phyloP scores from a whole-genome alignment of 805 yeast genomes.

The Barnettozyma populi region DNA sequence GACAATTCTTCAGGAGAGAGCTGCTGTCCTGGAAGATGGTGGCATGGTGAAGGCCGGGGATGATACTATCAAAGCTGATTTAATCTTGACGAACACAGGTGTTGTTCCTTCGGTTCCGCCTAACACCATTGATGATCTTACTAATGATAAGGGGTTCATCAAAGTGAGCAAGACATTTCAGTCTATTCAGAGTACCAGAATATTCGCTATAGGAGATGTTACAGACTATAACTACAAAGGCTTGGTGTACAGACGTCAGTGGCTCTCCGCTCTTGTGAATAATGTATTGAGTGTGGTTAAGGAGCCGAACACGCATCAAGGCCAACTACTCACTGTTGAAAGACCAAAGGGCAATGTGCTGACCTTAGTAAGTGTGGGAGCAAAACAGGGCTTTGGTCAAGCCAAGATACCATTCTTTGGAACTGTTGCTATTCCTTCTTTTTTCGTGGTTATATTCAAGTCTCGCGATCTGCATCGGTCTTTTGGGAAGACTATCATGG shows the following conservation, averaged over 20 bases:
- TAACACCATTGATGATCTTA: background rate
- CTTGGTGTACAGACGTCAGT: slow-evolving; percentile 7
- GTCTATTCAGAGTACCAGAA: slow-evolving; percentile 6
- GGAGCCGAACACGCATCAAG: background rate
- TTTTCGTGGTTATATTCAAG: background rate
- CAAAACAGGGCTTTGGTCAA: slow-evolving; percentile 3
- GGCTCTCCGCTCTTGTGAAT: slow-evolving; percentile 11
- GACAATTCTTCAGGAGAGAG: slow-evolving; percentile 9
- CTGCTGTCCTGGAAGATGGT: slow-evolving; percentile 1
- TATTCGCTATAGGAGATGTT: slow-evolving; percentile 32
- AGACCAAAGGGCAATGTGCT: background rate
- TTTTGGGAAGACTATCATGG: background rate
- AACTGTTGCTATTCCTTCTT: background rate
- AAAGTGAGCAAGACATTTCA: slow-evolving; percentile 11
- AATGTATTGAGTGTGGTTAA: slow-evolving; percentile 12
- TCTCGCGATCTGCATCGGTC: background rate
- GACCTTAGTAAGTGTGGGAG: background rate
- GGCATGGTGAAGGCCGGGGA: slow-evolving; percentile 2
- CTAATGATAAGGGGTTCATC: slow-evolving; percentile 7
- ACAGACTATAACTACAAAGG: slow-evolving; percentile 20
- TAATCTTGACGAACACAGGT: slow-evolving; percentile 7
- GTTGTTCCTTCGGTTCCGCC: slow-evolving; percentile 12
- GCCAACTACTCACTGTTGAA: background rate
- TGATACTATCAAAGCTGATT: slow-evolving; percentile 7
- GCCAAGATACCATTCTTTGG: background rate